Conservation (phyloP, 805 yeast species). For the Cyberlindnera lachancei region DNA sequence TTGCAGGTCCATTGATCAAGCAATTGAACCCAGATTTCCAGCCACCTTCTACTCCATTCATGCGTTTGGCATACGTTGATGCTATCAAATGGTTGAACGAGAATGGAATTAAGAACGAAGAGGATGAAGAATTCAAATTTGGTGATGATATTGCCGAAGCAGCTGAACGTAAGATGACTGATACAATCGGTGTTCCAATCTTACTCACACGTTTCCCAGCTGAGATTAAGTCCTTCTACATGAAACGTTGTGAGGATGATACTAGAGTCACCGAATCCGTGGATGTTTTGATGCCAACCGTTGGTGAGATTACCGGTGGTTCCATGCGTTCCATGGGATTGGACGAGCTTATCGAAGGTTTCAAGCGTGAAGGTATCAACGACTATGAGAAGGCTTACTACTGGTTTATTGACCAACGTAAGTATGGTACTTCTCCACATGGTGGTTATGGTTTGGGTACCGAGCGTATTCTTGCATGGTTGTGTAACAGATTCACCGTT, state of each 20-base stretch:
- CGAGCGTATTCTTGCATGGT: constrained; percentile 97
- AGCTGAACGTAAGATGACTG: constrained; percentile 98
- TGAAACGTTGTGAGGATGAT: constrained; percentile 88
- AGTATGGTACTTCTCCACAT: constrained; percentile 96
- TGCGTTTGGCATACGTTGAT: constrained; percentile 82
- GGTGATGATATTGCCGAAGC: constrained; percentile 99
- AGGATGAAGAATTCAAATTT: constrained; percentile 83
- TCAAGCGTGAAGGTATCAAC: constrained; percentile 86
- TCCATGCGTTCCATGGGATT: constrained; percentile 89
- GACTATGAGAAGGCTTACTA: constrained; percentile 61
- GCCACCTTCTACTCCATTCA: constrained; percentile 80
- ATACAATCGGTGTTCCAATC: constrained; percentile 86
- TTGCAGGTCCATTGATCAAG: constrained; percentile 82
- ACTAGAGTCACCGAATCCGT: constrained; percentile 96
- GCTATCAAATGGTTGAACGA: constrained; percentile 97
- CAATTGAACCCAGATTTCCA: constrained; percentile 89
- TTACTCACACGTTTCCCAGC: constrained; percentile 92
- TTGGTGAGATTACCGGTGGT: constrained; percentile 98
- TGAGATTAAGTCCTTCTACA: constrained; percentile 95
- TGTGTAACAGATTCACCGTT: constrained; percentile 95
- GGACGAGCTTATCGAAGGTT: constrained; percentile 82
- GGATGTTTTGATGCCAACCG: constrained; percentile 97
- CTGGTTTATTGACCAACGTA: constrained; percentile 94
- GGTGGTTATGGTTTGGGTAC: constrained; percentile 99
- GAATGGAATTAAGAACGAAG: constrained; percentile 90